Base-by-base conservation (phyloP, 2,329 filamentous ascomycete genomes). In the Xylaria sp. region DNA sequence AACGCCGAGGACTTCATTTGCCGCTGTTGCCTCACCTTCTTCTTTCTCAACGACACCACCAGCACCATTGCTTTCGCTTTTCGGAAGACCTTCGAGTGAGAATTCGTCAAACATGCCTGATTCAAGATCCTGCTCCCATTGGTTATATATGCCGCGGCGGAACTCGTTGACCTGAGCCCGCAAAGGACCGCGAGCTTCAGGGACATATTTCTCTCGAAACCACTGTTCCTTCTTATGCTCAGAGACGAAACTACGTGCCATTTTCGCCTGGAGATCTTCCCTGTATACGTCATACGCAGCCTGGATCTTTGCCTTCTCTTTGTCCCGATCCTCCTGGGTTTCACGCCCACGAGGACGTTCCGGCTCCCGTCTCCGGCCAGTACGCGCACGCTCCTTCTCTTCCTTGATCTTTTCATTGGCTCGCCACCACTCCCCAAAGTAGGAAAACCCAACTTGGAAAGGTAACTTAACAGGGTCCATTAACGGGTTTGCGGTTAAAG, bases 151-250 rank as follows among this genome's bases (percentile, higher is more conserved):
- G 14, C 86, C 87, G 42, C 89, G 87, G 49, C 96, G 90, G 74
- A 92, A 93, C 49, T 93, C 90, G 76, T 90, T 90, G 56, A 98
- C 81, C 71, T 92, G 90, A 63, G 82, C 81, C 59, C 90, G 89
- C 72, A 97, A 87, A 1, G 85, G 83, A 68, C 94, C 89, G 55
- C 92, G 85, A 57, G 94, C 87, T 69, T 95, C 92, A 0, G 92
- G 87, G 31, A 96, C 89, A 71, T 99, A 99, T 74, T 92, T 89
- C 78, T 99, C 95, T 70, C 90, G 92, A 80, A 99, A 99, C 95
- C 95, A 99, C 75, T 99, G 94, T 76, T 99, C 95, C 45, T 89
- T 88, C 75, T 96, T 97, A 78, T 99, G 95, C 70, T 93, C 90
- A 52, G 90, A 87, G 43, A 99, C 95, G 75, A 99, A 99, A 1